phyloP scores from a whole-genome alignment of 768 basidiomycete species.

The Amanita pallidorosea region DNA sequence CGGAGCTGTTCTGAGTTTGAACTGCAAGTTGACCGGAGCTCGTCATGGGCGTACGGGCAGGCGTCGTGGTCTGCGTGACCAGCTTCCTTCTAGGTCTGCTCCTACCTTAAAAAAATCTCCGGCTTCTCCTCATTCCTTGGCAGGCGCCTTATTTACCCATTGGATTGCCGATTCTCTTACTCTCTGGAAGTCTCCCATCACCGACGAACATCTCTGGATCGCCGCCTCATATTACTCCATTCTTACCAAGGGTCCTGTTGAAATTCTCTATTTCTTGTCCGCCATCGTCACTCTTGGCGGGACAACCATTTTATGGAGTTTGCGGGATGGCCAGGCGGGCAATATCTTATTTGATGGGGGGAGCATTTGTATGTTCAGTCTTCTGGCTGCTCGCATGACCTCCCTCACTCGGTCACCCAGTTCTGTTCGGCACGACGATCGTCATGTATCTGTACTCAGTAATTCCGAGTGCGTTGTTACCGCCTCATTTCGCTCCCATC shows the following conservation, averaged over 20 bases:
- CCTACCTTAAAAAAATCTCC: not conserved
- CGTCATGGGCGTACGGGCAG: constrained; percentile 59
- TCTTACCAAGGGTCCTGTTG: constrained; percentile 52
- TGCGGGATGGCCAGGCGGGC: constrained; percentile 65
- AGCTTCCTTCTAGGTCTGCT: constrained; percentile 69
- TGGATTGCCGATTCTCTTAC: constrained; percentile 93
- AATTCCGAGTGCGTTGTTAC: constrained; percentile 53
- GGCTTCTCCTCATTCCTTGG: constrained; percentile 1
- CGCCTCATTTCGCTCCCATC: not conserved
- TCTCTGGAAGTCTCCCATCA: constrained; percentile 80
- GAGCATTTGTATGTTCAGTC: constrained; percentile 58
- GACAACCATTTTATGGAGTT: constrained; percentile 64
- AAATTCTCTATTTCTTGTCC: constrained; percentile 47
- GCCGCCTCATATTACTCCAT: constrained; percentile 78
- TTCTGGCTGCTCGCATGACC: not conserved
- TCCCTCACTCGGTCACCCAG: constrained; percentile 23
- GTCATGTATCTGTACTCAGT: constrained; percentile 69
- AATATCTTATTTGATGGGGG: constrained; percentile 91
- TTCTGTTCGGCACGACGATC: constrained; percentile 65
- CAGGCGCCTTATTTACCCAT: constrained; percentile 77
- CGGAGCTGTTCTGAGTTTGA: constrained; percentile 1
- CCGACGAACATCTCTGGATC: constrained; percentile 77
- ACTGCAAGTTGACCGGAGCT: not conserved
- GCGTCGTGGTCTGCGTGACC: constrained; percentile 65
- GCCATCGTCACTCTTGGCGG: constrained; percentile 49